phyloP scores from a whole-genome alignment of 805 yeast genomes.

The Priceomyces fermenticarens region DNA sequence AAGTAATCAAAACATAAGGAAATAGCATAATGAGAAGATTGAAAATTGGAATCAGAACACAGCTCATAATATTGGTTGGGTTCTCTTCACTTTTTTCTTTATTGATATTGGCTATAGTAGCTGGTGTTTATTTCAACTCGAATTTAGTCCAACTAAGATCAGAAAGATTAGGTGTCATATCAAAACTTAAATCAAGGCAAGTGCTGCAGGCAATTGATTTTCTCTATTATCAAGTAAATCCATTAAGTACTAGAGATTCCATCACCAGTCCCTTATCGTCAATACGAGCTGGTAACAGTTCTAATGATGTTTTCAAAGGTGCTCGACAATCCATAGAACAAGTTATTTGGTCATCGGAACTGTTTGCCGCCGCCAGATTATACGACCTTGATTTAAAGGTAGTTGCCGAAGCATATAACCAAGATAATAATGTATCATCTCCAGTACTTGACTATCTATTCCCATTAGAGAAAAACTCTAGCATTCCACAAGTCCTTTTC shows the following conservation, averaged over 20 bases:
- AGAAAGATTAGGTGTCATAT: slow-evolving; percentile 71
- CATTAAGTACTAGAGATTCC: slow-evolving; percentile 60
- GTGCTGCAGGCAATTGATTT: slow-evolving; percentile 63
- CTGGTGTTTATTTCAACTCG: slow-evolving; percentile 67
- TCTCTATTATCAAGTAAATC: slow-evolving; percentile 64
- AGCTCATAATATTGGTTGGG: slow-evolving; percentile 68
- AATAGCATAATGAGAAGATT: slow-evolving; percentile 31
- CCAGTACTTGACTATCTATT: slow-evolving; percentile 37
- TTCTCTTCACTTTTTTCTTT: slow-evolving; percentile 68
- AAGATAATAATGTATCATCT: slow-evolving; percentile 20
- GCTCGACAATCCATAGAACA: slow-evolving; percentile 50
- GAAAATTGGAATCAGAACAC: slow-evolving; percentile 69
- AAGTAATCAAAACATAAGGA: too few relatives aligned
- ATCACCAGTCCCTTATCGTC: slow-evolving; percentile 59
- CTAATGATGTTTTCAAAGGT: slow-evolving; percentile 40
- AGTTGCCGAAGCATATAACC: slow-evolving; percentile 39
- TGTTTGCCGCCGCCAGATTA: slow-evolving; percentile 60
- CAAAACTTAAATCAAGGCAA: slow-evolving; percentile 79
- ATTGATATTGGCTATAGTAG: slow-evolving; percentile 68
- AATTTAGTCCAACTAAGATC: slow-evolving; percentile 61
- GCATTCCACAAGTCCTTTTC: slow-evolving; percentile 21
- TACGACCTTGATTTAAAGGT: slow-evolving; percentile 58
- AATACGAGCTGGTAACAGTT: slow-evolving; percentile 70
- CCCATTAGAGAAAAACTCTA: slow-evolving; percentile 48
- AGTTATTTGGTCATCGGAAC: slow-evolving; percentile 60